Evolutionary conservation across 202 grass and related monocot species (phyloP).

Genomic region (Zoysia matrella): DNA sequence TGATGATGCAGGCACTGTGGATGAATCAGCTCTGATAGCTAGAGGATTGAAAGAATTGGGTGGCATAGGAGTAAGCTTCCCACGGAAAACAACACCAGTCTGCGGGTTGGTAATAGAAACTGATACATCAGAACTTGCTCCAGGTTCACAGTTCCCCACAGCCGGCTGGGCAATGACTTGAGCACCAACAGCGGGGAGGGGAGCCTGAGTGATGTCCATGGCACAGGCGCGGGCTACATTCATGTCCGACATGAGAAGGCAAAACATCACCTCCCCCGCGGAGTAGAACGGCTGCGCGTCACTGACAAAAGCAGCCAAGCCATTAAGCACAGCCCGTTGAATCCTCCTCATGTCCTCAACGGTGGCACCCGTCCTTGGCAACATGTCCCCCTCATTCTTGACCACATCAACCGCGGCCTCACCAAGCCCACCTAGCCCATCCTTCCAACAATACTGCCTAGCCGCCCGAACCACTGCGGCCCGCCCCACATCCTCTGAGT

Average conservation of each 20-base stretch:
- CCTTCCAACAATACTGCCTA: slow-evolving; percentile 62
- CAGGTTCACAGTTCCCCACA: slow-evolving; percentile 38
- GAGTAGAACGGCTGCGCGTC: slow-evolving; percentile 84
- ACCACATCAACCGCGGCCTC: slow-evolving; percentile 69
- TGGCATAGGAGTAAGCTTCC: slow-evolving; percentile 47
- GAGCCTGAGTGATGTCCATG: slow-evolving; percentile 56
- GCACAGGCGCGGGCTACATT: slow-evolving; percentile 74
- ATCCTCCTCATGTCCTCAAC: slow-evolving; percentile 72
- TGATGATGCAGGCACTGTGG: slow-evolving; percentile 38
- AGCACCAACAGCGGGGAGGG: slow-evolving; percentile 41
- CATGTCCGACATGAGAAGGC: slow-evolving; percentile 88
- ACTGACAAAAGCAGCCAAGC: slow-evolving; percentile 70
- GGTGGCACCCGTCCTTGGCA: slow-evolving; percentile 53
- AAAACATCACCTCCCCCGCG: slow-evolving; percentile 84
- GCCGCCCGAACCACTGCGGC: slow-evolving; percentile 71
- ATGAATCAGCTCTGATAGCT: slow-evolving; percentile 49
- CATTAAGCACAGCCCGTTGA: slow-evolving; percentile 64
- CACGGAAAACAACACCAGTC: slow-evolving; percentile 40
- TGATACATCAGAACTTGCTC: slow-evolving; percentile 36
- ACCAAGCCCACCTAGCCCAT: slow-evolving; percentile 57
- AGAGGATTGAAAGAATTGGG: slow-evolving; percentile 43
- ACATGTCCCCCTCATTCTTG: slow-evolving; percentile 65
- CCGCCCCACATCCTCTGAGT: slow-evolving; percentile 62
- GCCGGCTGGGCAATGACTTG: slow-evolving; percentile 51
- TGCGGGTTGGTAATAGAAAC: slow-evolving; percentile 49